Evolutionary conservation across 495 filamentous ascomycete genomes (phyloP), one percentile per base, ranked within the genome.

Genomic region (Talaromyces proteolyticus): DNA sequence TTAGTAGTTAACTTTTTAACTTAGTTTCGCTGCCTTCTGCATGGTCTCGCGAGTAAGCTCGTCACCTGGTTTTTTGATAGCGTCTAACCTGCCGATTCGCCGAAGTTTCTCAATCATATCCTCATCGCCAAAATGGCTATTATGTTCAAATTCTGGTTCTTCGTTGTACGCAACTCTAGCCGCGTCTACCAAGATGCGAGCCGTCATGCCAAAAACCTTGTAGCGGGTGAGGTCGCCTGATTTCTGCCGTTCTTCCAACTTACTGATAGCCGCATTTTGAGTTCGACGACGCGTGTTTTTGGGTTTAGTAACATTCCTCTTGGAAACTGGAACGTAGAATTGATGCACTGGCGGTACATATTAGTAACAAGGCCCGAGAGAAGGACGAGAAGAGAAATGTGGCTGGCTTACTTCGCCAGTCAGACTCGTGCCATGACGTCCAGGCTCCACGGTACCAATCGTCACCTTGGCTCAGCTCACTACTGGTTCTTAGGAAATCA

Each of bases 141-240:
- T 89, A 57, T 90, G 84, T 62, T 85, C 86, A 69, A 94, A 95
- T 64, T 90, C 86, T 29, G 91, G 91, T 56, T 87, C 80, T 66
- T 81, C 70, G 3, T 65, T 82, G 64, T 91, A 96, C 37, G 91
- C 91, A 11, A 95, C 71, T 39, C 87, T 76, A 8, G 91, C 90
- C 3, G 85, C 84, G 64, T 96, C 91, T 3, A 95, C 86, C 36
- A 95, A 57, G 23, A 95, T 92, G 36, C 89, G 71, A 6, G 88
- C 91, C 42, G 91, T 96, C 88, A 95, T 91, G 17, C 91, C 91
- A 74, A 88, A 95, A 6, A 96, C 88, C 18, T 86, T 79, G 62
- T 90, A 91, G 16, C 82, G 72, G 42, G 70, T 72, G 7, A 77
- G 52, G 16, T 70, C 61, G 1, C 63, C 58, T 1, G 62, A 38